phyloP scores from a whole-genome alignment of 2,329 filamentous ascomycete genomes.

The Diaporthe nobilis region DNA sequence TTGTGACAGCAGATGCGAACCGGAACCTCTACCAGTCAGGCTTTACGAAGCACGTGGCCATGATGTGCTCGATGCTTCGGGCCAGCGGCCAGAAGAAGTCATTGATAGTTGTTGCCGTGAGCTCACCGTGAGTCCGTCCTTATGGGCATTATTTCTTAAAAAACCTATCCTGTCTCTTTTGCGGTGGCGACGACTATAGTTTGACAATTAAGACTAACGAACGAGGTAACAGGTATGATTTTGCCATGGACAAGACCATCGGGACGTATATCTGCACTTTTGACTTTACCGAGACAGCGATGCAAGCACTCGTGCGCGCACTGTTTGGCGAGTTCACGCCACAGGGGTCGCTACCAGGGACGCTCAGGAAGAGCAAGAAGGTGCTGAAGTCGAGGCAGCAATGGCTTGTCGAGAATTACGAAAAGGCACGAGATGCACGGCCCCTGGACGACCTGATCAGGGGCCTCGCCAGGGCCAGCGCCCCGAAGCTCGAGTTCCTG shows the following conservation, averaged over 20 bases:
- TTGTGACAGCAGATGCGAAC: slow-evolving; percentile 94
- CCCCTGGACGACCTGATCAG: slow-evolving; percentile 83
- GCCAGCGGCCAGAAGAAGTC: slow-evolving; percentile 87
- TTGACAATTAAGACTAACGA: background rate
- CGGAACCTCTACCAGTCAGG: slow-evolving; percentile 93
- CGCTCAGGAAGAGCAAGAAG: slow-evolving; percentile 88
- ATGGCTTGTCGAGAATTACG: slow-evolving; percentile 94
- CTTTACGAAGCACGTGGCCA: slow-evolving; percentile 95
- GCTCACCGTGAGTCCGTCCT: slow-evolving; percentile 71
- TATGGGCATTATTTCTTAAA: background rate
- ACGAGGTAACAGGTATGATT: slow-evolving; percentile 75
- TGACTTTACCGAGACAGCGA: slow-evolving; percentile 93
- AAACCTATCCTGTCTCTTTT: background rate
- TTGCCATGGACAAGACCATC: slow-evolving; percentile 91
- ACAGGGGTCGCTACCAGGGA: slow-evolving; percentile 75
- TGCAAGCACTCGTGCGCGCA: slow-evolving; percentile 86
- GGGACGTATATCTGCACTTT: slow-evolving; percentile 96
- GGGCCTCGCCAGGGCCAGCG: slow-evolving; percentile 76
- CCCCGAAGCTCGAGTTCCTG: slow-evolving; percentile 78
- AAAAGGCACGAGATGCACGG: slow-evolving; percentile 80
- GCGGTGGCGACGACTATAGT: background rate
- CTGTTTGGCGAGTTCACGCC: slow-evolving; percentile 82
- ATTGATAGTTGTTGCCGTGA: slow-evolving; percentile 90
- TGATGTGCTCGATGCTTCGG: slow-evolving; percentile 90
- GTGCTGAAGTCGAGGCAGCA: slow-evolving; percentile 90